Percentiles rank a stretch among this genome's conserved stretches.
These are phyloP conservation scores for Venustampulla echinocandica DNA, from an alignment of 495 filamentous ascomycete genomes.

Conservation along the genomic window DNA sequence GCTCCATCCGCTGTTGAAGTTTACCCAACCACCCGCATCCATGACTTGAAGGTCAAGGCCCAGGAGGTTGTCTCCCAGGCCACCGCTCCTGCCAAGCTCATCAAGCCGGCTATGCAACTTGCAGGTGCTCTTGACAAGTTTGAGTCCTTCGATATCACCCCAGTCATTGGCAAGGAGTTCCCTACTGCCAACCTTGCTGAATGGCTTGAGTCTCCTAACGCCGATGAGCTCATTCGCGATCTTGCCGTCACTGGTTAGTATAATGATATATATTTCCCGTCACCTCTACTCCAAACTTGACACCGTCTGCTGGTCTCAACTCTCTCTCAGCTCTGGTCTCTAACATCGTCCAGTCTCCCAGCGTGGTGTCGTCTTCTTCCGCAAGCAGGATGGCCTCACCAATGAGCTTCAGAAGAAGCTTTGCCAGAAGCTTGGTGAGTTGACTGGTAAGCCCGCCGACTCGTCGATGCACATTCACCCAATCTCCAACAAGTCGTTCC, in stretches of 20 bases:
- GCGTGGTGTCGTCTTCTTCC: slow-evolving; percentile 73
- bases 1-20: slow-evolving; percentile 3
- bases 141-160: slow-evolving; percentile 54
- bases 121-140: slow-evolving; percentile 44
- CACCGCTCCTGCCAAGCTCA: slow-evolving; percentile 2
- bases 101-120: background rate
- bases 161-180: slow-evolving; percentile 57
- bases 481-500: slow-evolving; percentile 48
- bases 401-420: slow-evolving; percentile 59
- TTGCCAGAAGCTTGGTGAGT: slow-evolving; percentile 51
- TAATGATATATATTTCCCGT: too few species aligned
- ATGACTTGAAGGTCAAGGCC: slow-evolving; percentile 6
- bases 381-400: slow-evolving; percentile 56
- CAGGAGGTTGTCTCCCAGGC: slow-evolving; percentile 1
- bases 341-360: slow-evolving; percentile 50
- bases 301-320: background rate
- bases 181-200: slow-evolving; percentile 48
- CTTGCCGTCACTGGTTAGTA: slow-evolving; percentile 51
- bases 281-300: slow-evolving; percentile 37
- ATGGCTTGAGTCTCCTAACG: slow-evolving; percentile 50
- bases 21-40: background rate
- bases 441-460: slow-evolving; percentile 54
- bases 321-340: background rate
- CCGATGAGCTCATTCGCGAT: slow-evolving; percentile 55
- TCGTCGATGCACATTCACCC: slow-evolving; percentile 65